Conservation (phyloP, 192 early-diverging fungal species). For the Mortierella antarctica region DNA sequence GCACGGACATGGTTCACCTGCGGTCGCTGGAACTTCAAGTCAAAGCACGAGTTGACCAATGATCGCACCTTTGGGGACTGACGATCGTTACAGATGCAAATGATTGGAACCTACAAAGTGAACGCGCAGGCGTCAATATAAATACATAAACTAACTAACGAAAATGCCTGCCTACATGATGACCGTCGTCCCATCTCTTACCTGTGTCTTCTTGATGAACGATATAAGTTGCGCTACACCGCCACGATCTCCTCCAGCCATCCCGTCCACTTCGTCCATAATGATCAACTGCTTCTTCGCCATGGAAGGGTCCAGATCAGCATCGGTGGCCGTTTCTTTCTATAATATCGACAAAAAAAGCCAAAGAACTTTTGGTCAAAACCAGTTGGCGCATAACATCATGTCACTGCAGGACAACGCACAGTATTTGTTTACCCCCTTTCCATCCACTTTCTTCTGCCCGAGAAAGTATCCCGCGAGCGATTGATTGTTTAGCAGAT, state of each 20-base stretch:
- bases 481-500: conserved; percentile 62
- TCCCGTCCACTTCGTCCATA: conserved; percentile 99
- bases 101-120: conserved; percentile 83
- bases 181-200: neutral
- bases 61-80: conserved; percentile 86
- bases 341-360: conserved; percentile 2
- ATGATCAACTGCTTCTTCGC: conserved; percentile 78
- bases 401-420: neutral
- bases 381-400: neutral
- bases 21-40: conserved; percentile 83
- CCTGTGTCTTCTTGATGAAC: conserved; percentile 85
- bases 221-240: conserved; percentile 88
- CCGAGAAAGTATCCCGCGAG: conserved; percentile 64
- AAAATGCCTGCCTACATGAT: neutral
- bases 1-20: conserved; percentile 77
- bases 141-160: neutral
- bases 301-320: conserved; percentile 20
- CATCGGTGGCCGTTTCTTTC: conserved; percentile 2
- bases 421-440: conserved; percentile 18
- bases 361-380: neutral
- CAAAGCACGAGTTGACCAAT: conserved; percentile 85
- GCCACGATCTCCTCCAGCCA: conserved; percentile 97
- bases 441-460: conserved; percentile 13
- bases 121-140: neutral
- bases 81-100: conserved; percentile 99